These are phyloP conservation scores for Debaryomyces castellii DNA, from an alignment of 805 yeast species.

Conservation along the genomic window DNA sequence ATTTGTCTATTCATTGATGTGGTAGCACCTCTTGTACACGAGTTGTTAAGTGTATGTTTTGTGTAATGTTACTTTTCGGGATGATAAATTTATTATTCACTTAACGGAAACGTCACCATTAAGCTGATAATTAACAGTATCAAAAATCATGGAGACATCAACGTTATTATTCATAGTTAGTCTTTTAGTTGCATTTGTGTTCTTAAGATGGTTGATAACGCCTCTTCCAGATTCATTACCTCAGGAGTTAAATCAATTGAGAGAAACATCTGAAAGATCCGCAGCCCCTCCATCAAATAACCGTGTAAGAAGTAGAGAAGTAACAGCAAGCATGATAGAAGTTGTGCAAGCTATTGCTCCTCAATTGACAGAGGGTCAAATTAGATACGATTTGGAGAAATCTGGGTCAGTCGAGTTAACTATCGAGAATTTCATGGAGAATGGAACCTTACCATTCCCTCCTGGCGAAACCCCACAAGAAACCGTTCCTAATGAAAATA, in stretches of 20 bases:
- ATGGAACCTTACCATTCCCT: constrained; percentile 60
- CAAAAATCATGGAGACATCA: constrained; percentile 48
- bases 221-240: constrained; percentile 48
- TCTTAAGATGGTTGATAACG: constrained; percentile 64
- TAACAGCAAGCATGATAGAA: constrained; percentile 75
- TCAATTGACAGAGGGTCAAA: constrained; percentile 62
- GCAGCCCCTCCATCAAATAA: constrained; percentile 10
- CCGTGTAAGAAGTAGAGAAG: constrained; percentile 38
- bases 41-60: neutral
- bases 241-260: constrained; percentile 12
- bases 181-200: constrained; percentile 52
- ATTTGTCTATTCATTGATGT: neutral
- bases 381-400: constrained; percentile 67
- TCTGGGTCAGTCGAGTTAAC: constrained; percentile 84
- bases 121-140: neutral
- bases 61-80: neutral
- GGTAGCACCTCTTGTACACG: too few species aligned
- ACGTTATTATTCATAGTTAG: constrained; percentile 50
- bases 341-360: constrained; percentile 86
- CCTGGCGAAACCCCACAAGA: constrained; percentile 30
- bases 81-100: neutral
- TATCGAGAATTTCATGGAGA: constrained; percentile 65
- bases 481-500: constrained; percentile 1
- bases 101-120: neutral
- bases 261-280: constrained; percentile 1